Evolutionary conservation across 2,329 filamentous ascomycete species (phyloP).

Genomic region (Pseudopyricularia cyperi): DNA sequence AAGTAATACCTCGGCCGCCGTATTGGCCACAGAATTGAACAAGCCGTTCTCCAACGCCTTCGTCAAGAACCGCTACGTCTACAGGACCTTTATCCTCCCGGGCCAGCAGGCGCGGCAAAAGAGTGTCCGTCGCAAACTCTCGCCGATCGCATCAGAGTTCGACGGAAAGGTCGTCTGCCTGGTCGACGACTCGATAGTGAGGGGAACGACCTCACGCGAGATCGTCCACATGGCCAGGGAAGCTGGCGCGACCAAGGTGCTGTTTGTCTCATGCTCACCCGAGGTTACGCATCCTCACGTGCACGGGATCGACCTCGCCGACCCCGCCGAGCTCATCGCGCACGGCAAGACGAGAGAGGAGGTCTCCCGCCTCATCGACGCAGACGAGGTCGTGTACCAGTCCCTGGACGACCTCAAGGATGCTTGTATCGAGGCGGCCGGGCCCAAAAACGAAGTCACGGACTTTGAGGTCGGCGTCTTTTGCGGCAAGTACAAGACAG

Average conservation of each 20-base stretch:
- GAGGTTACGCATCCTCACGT: constrained; percentile 79
- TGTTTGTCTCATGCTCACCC: constrained; percentile 72
- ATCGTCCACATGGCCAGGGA: constrained; percentile 14
- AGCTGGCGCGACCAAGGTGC: constrained; percentile 30
- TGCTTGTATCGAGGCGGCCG: constrained; percentile 61
- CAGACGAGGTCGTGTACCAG: constrained; percentile 43
- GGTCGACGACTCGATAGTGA: constrained; percentile 58
- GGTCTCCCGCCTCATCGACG: constrained; percentile 28
- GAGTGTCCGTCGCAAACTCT: constrained; percentile 80
- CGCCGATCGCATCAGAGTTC: constrained; percentile 77
- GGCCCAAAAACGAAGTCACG: constrained; percentile 35
- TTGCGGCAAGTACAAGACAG: constrained; percentile 74
- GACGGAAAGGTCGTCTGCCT: constrained; percentile 66
- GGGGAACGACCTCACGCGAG: constrained; percentile 54
- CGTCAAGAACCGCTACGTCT: constrained; percentile 82
- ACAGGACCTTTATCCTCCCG: constrained; percentile 62
- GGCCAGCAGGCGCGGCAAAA: constrained; percentile 71
- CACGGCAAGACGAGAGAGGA: constrained; percentile 21
- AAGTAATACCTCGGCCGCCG: constrained; percentile 66
- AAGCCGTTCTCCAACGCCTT: constrained; percentile 74
- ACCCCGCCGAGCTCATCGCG: constrained; percentile 9
- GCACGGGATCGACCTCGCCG: constrained; percentile 32
- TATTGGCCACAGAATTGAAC: constrained; percentile 59
- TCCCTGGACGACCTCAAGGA: constrained; percentile 63
- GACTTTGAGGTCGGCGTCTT: constrained; percentile 89